These are phyloP conservation scores for Xylariales sp. DNA, from an alignment of 2,329 filamentous ascomycete genomes.

Conservation along the genomic window DNA sequence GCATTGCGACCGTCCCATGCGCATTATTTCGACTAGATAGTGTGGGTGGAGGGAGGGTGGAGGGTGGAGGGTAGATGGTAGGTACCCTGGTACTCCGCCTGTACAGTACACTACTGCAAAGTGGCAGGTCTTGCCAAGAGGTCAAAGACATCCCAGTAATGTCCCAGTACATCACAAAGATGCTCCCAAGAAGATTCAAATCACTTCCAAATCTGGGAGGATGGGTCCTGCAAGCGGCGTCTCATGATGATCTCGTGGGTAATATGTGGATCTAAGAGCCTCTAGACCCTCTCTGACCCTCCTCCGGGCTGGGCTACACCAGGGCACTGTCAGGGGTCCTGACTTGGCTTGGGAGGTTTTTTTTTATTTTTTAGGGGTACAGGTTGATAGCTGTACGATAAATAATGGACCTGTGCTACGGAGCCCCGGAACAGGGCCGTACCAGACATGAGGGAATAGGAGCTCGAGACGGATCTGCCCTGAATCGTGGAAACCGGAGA, in stretches of 20 bases:
- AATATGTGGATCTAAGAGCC: conserved; percentile 30
- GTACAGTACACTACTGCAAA: conserved; percentile 11
- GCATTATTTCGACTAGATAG: neutral
- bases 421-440: conserved; percentile 19
- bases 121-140: conserved; percentile 31
- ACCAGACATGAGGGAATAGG: conserved; percentile 15
- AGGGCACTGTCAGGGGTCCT: conserved; percentile 4
- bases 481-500: conserved; percentile 29
- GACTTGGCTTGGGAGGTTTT: conserved; percentile 28
- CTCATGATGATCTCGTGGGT: conserved; percentile 36
- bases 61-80: too few relatives aligned
- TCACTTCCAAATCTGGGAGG: conserved; percentile 34
- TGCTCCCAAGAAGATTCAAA: conserved; percentile 26
- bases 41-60: too few relatives aligned
- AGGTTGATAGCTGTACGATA: neutral
- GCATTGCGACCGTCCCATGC: conserved; percentile 22
- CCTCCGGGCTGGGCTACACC: conserved; percentile 22
- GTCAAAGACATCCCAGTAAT: conserved; percentile 17
- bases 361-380: conserved; percentile 26
- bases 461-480: conserved; percentile 22
- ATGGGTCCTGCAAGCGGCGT: conserved; percentile 26
- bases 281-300: conserved; percentile 36
- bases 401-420: conserved; percentile 16
- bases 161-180: conserved; percentile 4
- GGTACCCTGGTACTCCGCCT: neutral